A percentile compares a stretch with the other conserved stretches of the same genome.
Evolutionary conservation across 805 yeast genomes (phyloP).

Genomic region (Barnettozyma wickerhamii): DNA sequence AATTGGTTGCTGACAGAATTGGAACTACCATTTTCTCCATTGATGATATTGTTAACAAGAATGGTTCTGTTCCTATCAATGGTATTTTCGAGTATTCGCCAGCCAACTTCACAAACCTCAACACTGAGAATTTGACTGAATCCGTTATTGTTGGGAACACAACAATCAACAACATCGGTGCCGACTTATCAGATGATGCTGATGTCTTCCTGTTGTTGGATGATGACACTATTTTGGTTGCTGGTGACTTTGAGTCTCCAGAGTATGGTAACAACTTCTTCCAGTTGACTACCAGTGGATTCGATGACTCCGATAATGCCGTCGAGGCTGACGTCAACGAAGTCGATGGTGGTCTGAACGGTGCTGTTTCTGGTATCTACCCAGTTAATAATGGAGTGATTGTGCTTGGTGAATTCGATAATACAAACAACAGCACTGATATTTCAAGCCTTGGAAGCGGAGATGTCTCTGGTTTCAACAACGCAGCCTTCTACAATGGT

Average conservation of each 20-base stretch:
- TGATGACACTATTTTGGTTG: constrained; percentile 36
- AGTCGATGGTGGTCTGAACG: constrained; percentile 36
- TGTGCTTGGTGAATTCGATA: constrained; percentile 43
- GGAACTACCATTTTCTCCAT: constrained; percentile 44
- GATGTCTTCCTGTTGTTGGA: constrained; percentile 31
- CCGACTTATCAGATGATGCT: constrained; percentile 35
- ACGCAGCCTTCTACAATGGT: constrained; percentile 32
- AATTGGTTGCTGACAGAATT: constrained; percentile 70
- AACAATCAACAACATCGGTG: constrained; percentile 31
- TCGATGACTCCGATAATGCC: constrained; percentile 15
- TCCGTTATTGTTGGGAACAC: constrained; percentile 42
- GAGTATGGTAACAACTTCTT: constrained; percentile 36
- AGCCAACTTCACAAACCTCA: constrained; percentile 50
- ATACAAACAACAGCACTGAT: constrained; percentile 29
- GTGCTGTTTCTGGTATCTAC: constrained; percentile 32
- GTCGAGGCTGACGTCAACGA: constrained; percentile 18
- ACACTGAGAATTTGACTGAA: constrained; percentile 24
- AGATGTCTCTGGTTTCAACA: constrained; percentile 32
- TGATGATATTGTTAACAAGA: constrained; percentile 33
- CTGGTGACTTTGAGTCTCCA: constrained; percentile 44
- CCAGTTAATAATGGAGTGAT: constrained; percentile 33
- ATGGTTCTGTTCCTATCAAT: constrained; percentile 45
- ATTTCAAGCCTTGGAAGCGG: constrained; percentile 27
- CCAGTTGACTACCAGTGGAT: constrained; percentile 25
- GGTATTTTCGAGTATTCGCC: constrained; percentile 83